Evolutionary conservation across 352 stramenopile genomes (phyloP).

Genomic region (Globisporangium barbulae): DNA sequence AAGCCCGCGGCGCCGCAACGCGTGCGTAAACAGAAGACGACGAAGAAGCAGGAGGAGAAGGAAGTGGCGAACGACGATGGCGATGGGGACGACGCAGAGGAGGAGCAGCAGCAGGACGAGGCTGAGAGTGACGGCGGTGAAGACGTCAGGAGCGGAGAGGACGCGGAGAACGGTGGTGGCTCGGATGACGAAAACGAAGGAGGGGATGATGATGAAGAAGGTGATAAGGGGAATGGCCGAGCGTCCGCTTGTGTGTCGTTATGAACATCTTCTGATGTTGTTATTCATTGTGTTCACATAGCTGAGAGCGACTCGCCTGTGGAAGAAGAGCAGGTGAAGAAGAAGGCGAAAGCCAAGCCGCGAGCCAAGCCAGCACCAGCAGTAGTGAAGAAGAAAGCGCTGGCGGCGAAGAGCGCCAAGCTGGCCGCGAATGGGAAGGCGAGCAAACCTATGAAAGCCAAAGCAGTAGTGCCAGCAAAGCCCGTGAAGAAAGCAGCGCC

Average conservation of each 20-base stretch:
- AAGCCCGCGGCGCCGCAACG: conserved; percentile 9
- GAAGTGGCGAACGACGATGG: not conserved
- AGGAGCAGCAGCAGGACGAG: not conserved
- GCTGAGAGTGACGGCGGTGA: not conserved
- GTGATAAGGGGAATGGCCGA: not conserved
- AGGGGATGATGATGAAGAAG: not conserved
- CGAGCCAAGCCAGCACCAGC: conserved; percentile 19
- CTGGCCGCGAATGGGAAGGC: not conserved
- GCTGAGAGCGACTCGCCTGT: conserved; percentile 1
- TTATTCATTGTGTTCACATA: not conserved
- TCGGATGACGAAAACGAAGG: not conserved
- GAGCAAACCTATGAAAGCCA: conserved; percentile 1
- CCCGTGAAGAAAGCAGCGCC: conserved; percentile 8
- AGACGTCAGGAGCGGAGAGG: not conserved
- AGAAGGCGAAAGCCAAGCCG: conserved; percentile 14
- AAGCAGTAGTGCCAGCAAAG: not conserved
- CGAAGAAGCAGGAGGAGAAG: conserved; percentile 2
- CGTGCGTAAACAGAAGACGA: conserved; percentile 2
- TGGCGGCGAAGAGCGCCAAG: not conserved
- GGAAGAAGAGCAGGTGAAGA: conserved; percentile 13
- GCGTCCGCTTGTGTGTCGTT: not conserved
- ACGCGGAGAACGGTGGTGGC: not conserved
- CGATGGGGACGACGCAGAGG: not conserved
- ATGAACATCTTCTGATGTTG: not conserved
- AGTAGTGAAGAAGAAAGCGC: conserved; percentile 5